A percentile compares a stretch with the other conserved stretches of the same genome.
These are phyloP conservation scores for Xylaria sp. DNA, from an alignment of 2,329 filamentous ascomycete genomes.

Conservation along the genomic window DNA sequence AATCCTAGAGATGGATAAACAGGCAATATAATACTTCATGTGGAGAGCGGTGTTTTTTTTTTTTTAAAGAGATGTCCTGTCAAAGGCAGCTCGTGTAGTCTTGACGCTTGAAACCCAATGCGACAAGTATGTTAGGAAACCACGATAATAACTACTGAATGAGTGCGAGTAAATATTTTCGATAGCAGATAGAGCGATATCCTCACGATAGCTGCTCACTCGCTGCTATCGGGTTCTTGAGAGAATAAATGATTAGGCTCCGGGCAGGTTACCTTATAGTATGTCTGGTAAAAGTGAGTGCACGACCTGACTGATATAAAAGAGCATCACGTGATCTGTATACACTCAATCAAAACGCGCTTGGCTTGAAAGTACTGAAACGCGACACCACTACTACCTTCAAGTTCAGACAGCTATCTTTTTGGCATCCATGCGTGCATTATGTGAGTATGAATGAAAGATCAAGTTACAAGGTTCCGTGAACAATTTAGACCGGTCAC, in stretches of 20 bases:
- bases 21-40: constrained; percentile 7
- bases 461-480: not conserved
- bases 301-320: not conserved
- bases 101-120: not conserved
- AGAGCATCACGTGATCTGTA: constrained; percentile 8
- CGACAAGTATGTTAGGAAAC: not conserved
- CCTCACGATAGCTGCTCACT: not conserved
- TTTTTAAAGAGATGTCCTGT: not conserved
- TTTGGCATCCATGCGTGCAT: too few relatives aligned
- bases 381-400: not conserved
- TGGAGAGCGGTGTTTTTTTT: not conserved
- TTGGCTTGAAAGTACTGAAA: not conserved
- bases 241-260: not conserved
- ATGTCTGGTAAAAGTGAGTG: not conserved
- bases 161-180: not conserved
- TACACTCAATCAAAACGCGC: constrained; percentile 3
- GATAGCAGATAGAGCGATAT: not conserved
- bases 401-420: too few relatives aligned
- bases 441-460: not conserved
- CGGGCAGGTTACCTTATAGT: not conserved
- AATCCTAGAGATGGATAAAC: not conserved
- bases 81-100: not conserved
- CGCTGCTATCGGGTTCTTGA: not conserved
- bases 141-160: not conserved
- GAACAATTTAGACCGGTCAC: not conserved